Evolutionary conservation across 2,329 filamentous ascomycete genomes (phyloP), one percentile per base, ranked within the genome.

Genomic region (Fusarium succisae): DNA sequence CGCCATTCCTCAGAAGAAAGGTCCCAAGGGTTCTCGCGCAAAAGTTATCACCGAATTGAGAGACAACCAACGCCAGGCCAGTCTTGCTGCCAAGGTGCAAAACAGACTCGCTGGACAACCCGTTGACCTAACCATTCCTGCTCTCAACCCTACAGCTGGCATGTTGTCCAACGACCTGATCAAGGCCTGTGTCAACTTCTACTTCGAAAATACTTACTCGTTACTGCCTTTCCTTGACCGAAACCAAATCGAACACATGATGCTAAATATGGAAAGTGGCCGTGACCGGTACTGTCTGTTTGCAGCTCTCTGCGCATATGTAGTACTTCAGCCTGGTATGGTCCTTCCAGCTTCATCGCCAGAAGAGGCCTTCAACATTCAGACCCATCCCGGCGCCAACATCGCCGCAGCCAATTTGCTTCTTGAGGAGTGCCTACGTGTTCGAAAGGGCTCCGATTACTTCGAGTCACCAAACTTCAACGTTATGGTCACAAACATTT

Each of bases 31-130:
- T 73, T 92, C 91, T 38, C 86, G 91, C 69, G 92, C 92, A 57
- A 94, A 93, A 81, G 91, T 94, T 66, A 92, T 94, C 81, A 93
- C 91, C 78, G 91, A 94, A 79, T 81, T 94, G 69, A 88, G 92
- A 74, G 91, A 92, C 78, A 92, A 86, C 1, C 91, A 94, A 78
- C 88, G 90, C 75, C 89, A 91, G 79, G 91, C 89, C 24, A 91
- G 89, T 68, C 86, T 92, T 28, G 88, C 89, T 2, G 87, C 87
- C 73, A 91, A 89, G 79, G 86, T 91, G 22, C 89, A 91, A 75
- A 89, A 87, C 78, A 87, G 89, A 73, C 82, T 91, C 73, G 89
- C 89, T 70, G 84, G 89, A 74, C 82, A 83, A 55, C 86, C 83
- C 11, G 11, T n/a, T 68, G 83, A 87, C 38, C 83, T 86, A 56